Evolutionary conservation across 352 stramenopile genomes (phyloP).

Genomic region (Pythium graminicola): DNA sequence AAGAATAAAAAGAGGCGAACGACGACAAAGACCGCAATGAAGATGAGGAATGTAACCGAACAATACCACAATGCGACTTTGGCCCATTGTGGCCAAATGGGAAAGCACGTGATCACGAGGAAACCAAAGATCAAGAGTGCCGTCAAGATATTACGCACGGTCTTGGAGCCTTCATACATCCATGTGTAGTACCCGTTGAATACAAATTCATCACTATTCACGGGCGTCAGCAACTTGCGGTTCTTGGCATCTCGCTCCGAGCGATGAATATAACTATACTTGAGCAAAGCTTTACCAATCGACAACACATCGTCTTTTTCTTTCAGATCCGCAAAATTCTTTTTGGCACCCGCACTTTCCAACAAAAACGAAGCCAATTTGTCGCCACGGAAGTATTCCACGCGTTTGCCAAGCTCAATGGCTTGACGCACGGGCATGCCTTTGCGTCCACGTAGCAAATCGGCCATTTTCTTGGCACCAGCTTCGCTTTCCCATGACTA

Average conservation of each 20-base stretch:
- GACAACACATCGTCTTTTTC: conserved; percentile 73
- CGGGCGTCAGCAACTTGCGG: conserved; percentile 79
- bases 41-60: conserved; percentile 98
- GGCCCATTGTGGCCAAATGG: conserved; percentile 98
- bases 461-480: conserved; percentile 74
- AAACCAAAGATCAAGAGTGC: conserved; percentile 96
- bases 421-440: conserved; percentile 85
- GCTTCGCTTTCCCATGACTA: conserved; percentile 71
- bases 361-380: conserved; percentile 85
- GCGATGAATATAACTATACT: conserved; percentile 82
- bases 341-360: conserved; percentile 64
- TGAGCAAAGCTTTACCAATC: conserved; percentile 65
- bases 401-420: conserved; percentile 87
- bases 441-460: conserved; percentile 77
- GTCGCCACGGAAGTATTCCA: conserved; percentile 90
- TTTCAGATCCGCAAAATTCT: conserved; percentile 76
- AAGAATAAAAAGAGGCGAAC: conserved; percentile 95
- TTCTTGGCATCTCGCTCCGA: conserved; percentile 83
- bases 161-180: conserved; percentile 98
- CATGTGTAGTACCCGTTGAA: conserved; percentile 97
- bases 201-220: conserved; percentile 88
- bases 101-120: conserved; percentile 97
- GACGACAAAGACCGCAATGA: conserved; percentile 96
- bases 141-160: conserved; percentile 96
- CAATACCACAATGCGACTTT: conserved; percentile 98